Evolutionary conservation across 2,329 filamentous ascomycete species (phyloP).

Genomic region (Septoria linicola): DNA sequence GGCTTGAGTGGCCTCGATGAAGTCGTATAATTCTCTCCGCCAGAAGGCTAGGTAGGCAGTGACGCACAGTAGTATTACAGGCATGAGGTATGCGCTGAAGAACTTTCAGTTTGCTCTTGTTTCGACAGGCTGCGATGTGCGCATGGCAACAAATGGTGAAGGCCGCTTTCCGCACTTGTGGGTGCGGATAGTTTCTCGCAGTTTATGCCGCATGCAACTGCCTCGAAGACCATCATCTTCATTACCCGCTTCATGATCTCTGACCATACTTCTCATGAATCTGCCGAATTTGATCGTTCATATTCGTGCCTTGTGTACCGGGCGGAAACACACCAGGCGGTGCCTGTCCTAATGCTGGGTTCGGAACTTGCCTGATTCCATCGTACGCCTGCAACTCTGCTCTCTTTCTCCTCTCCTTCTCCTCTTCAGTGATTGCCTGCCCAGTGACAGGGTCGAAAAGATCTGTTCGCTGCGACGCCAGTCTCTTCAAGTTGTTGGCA

Average conservation of each 20-base stretch:
- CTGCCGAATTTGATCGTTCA: conserved; percentile 39
- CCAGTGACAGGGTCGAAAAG: conserved; percentile 76
- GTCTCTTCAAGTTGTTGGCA: conserved; percentile 90
- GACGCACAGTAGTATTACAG: no score
- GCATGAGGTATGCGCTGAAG: no score
- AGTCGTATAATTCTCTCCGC: no score
- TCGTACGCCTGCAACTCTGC: conserved; percentile 67
- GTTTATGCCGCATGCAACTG: no score
- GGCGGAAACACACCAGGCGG: conserved; percentile 41
- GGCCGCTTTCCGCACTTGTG: no score
- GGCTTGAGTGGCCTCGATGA: no score
- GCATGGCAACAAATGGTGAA: no score
- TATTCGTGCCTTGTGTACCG: conserved; percentile 54
- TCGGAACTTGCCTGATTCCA: conserved; percentile 41
- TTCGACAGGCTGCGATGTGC: no score
- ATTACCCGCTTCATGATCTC: conserved; percentile 12
- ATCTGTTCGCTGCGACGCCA: conserved; percentile 83
- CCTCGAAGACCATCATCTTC: no score
- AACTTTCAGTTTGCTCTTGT: no score
- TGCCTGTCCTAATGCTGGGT: conserved; percentile 49
- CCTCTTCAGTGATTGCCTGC: conserved; percentile 60
- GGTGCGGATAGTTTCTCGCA: no score
- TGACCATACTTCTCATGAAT: conserved; percentile 35
- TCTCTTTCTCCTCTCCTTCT: conserved; percentile 64
- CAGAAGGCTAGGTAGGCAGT: no score